Base-by-base conservation (phyloP, 2,329 filamentous ascomycete genomes). In the Phaeosphaeriaceae sp. region DNA sequence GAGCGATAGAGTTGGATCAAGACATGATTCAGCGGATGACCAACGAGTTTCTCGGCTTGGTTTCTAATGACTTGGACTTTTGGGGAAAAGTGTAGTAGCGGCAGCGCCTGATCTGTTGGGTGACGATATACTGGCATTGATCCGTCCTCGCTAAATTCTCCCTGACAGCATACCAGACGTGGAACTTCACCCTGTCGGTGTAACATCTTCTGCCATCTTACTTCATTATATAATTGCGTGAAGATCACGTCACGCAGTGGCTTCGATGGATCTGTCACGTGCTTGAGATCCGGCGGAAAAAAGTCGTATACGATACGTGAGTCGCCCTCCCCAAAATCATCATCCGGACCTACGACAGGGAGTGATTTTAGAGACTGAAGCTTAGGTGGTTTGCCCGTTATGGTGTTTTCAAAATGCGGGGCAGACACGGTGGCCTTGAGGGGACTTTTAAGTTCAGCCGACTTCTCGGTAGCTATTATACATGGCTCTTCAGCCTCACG, bases 1-100 rank as follows among this genome's bases (percentile, higher is more conserved):
- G 83, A 82, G n/a, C 94, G 89, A 67, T 99, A 99, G 49, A 92
- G 83, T 67, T 99, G 94, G 37, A 99, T 95, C 39, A 99, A 77
- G 1, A 87, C 92, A 69, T 99, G 94, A 65, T 99, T 99, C 34
- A 99, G 75, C 1, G 83, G 77, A 64, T 97, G 94, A 0, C 89
- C 88, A 1, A 96, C 80, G 13, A 84, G 77, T 47, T 82, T 79
- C 70, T 96, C 90, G 0, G 91, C 87, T 46, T 82, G 81, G 12
- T 76, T 71, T 50, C 87, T 86, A 50, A 97, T 86, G 29, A 79
- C 75, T 15, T 85, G 75, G 1, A 97, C 89, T 0, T 85, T 86
- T 0, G 85, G 79, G 0, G 90, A 89, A 73, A 96, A 97, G 2
- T 86, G 80, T 1, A 87, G 76, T 12, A 97, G 74, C 0, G 89